Base-by-base conservation (phyloP, 2,329 filamentous ascomycete species). In the Mycocentrospora acerina region DNA sequence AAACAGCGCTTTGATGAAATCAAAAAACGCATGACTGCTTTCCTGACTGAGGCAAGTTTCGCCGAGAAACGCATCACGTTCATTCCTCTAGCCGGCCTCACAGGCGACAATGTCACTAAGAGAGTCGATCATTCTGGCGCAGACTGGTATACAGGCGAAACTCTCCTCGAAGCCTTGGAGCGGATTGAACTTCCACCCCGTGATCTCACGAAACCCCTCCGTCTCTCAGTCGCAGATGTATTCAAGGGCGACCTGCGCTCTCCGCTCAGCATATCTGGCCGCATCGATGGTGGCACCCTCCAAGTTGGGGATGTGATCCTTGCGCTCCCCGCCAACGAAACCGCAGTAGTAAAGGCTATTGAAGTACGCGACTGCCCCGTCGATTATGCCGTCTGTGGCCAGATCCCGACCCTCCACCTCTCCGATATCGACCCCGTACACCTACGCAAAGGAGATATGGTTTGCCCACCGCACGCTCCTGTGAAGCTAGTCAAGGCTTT, bases 341-440 rank as follows among this genome's bases (percentile, higher is more conserved):
- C 80, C 25, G 90, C 88, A 1, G 82, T 81, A 34, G 79, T 97
- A 65, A 95, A 91, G 62, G 85, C 81, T 3, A 75, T 98, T 32
- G 84, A 93, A 62, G 78, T 90, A 8, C 85, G 91, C 60, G 78
- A 81, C 15, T 80, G 86, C 34, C 71, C 79, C 1, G 80, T 78
- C 10, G 90, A 95, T 43, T 98, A 90, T 89, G 89, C 88, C 0
- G 90, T 96, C 11, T 90, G 91, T 1, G 91, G 91, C 1, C 89
- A 97, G 60, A 95, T 93, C 43, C 81, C 88, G 12, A 85, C 83
- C 0, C 72, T 98, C n/a, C 86, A 94, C 51, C 76, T 98, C 32
- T 77, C 82, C 7, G 86, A 91, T 51, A 89, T 96, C 59, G 91
- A 97, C 55, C 80, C 87, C 0, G 79, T 87, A 12, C 86, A 96